These are phyloP conservation scores for Tilletia indica DNA, from an alignment of 1,284 basidiomycete species.

Conservation along the genomic window DNA sequence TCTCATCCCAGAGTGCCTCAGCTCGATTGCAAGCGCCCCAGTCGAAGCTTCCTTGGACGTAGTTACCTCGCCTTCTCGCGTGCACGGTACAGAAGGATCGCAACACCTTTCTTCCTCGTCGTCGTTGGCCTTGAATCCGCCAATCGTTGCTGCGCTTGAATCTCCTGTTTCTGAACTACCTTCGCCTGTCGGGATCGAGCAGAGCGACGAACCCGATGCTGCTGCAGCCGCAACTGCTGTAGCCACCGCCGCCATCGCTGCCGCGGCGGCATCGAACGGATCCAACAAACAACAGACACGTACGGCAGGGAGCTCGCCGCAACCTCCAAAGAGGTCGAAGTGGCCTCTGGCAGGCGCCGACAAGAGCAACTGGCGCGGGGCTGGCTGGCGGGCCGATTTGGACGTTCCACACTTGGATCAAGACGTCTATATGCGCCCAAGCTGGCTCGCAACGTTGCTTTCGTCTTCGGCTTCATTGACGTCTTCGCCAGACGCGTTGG, in stretches of 20 bases:
- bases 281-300: neutral
- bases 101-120: slow-evolving; percentile 55
- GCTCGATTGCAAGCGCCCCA: neutral
- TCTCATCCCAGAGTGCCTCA: neutral
- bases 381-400: slow-evolving; percentile 14
- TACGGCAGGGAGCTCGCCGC: neutral
- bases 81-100: neutral
- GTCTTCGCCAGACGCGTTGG: neutral
- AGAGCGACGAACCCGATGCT: neutral
- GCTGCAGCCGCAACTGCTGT: neutral
- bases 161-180: slow-evolving; percentile 8
- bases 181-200: neutral
- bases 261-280: too few relatives aligned
- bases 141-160: neutral
- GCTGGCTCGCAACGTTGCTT: neutral
- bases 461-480: neutral
- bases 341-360: neutral
- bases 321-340: neutral
- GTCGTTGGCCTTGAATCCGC: neutral
- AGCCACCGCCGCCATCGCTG: neutral
- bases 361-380: slow-evolving; percentile 13
- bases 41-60: neutral
- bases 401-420: neutral
- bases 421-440: neutral
- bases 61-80: neutral